Conservation (phyloP, 768 basidiomycete species). For the Tulasnella sp. region DNA sequence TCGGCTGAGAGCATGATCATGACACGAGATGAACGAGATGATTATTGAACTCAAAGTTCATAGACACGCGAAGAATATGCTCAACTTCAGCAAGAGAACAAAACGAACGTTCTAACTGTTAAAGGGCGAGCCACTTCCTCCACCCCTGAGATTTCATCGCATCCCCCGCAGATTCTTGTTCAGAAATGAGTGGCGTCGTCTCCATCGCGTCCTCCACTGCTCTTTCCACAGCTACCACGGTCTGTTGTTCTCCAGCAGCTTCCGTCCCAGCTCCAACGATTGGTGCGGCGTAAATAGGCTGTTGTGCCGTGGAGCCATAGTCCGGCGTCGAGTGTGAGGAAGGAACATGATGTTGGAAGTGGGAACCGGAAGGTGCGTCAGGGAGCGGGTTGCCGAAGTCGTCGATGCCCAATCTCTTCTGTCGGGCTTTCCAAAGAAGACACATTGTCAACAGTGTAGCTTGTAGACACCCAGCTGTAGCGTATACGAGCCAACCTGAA, state of each 20-base stretch:
- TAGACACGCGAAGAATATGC: not conserved
- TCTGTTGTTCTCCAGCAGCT: not conserved
- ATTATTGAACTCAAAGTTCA: too few species aligned
- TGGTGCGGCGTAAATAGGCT: not conserved
- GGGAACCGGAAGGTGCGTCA: constrained; percentile 1
- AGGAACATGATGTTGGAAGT: constrained; percentile 7
- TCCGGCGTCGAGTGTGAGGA: not conserved
- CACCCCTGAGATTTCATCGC: not conserved
- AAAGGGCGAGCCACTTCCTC: not conserved
- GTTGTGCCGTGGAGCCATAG: not conserved
- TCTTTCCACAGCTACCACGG: not conserved
- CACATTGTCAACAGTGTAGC: constrained; percentile 75
- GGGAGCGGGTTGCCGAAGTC: constrained; percentile 67
- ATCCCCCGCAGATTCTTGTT: not conserved
- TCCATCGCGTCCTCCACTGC: constrained; percentile 7
- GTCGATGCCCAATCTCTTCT: constrained; percentile 62
- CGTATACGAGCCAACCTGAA: constrained; percentile 69
- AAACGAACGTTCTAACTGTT: too few species aligned
- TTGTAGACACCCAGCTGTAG: constrained; percentile 77
- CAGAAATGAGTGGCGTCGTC: not conserved
- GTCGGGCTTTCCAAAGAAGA: constrained; percentile 70
- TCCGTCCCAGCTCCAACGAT: constrained; percentile 4
- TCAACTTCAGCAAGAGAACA: not conserved
- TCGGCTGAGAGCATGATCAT: too few species aligned
- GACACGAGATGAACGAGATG: too few species aligned